Evolutionary conservation across 1,284 basidiomycete species (phyloP).

Genomic region (Pseudozyma flocculosa): DNA sequence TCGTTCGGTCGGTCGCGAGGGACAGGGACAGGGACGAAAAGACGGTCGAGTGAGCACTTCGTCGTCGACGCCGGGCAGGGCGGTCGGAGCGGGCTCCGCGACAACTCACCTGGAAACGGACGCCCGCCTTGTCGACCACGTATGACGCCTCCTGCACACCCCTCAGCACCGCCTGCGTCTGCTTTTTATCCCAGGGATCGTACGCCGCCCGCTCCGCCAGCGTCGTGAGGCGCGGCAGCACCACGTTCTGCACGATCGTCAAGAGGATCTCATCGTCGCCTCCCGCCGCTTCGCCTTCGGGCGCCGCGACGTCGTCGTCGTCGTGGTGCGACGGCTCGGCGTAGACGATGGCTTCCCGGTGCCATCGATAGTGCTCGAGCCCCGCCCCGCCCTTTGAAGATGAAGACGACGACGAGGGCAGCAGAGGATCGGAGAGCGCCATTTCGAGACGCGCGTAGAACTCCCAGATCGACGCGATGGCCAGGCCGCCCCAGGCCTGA

Average conservation of each 20-base stretch:
- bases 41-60: too few relatives aligned
- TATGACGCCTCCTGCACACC: slow-evolving; percentile 21
- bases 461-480: slow-evolving; percentile 48
- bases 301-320: too few relatives aligned
- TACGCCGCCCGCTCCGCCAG: slow-evolving; percentile 27
- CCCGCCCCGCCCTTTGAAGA: slow-evolving; percentile 1
- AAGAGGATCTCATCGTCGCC: slow-evolving; percentile 47
- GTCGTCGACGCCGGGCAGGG: too few relatives aligned
- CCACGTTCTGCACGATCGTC: slow-evolving; percentile 28
- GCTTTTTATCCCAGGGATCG: slow-evolving; percentile 25
- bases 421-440: background rate
- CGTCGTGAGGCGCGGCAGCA: slow-evolving; percentile 25
- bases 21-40: too few relatives aligned
- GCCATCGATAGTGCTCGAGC: slow-evolving; percentile 11
- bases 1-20: too few relatives aligned
- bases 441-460: slow-evolving; percentile 44
- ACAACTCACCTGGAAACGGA: background rate
- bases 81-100: too few relatives aligned
- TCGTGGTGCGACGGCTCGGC: too few relatives aligned
- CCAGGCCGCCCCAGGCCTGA: slow-evolving; percentile 51
- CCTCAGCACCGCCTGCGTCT: slow-evolving; percentile 21
- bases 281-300: slow-evolving; percentile 12
- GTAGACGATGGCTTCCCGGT: too few relatives aligned
- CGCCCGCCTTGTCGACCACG: background rate
- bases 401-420: background rate